A percentile compares a stretch with the other conserved stretches of the same genome.
phyloP scores from a whole-genome alignment of 129 eudicot genomes.

The Escallonia herrerae region DNA sequence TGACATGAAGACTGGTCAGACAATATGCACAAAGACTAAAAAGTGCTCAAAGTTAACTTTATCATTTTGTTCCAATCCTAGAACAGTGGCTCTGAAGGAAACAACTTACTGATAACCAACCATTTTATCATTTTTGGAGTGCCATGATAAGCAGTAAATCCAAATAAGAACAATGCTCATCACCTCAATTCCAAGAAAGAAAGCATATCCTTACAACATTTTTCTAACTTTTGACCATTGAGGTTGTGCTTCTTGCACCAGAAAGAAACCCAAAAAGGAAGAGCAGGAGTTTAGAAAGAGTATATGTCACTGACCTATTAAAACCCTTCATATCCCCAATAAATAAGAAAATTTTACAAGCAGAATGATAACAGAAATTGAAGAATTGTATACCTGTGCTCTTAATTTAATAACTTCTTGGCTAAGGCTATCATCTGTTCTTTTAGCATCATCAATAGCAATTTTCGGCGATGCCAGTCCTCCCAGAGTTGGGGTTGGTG shows the following conservation, averaged over 20 bases:
- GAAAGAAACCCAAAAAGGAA: background rate
- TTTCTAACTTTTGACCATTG: background rate
- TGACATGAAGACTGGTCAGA: slow-evolving; percentile 19
- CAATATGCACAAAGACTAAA: background rate
- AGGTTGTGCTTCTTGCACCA: background rate
- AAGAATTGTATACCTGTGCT: slow-evolving; percentile 58
- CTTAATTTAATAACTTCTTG: slow-evolving; percentile 71
- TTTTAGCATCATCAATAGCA: slow-evolving; percentile 51
- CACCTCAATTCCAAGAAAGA: background rate
- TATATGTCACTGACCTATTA: background rate
- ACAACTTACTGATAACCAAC: too few relatives aligned
- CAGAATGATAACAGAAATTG: slow-evolving; percentile 2
- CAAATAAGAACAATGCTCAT: background rate
- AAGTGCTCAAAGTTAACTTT: too few relatives aligned
- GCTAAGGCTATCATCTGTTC: slow-evolving; percentile 52
- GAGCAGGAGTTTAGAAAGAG: background rate
- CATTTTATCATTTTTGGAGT: too few relatives aligned
- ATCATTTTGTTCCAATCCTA: too few relatives aligned
- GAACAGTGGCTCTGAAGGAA: too few relatives aligned
- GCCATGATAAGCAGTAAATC: too few relatives aligned
- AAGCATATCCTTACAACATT: background rate
- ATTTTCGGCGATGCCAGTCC: slow-evolving; percentile 81
- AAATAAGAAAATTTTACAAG: slow-evolving; percentile 6
- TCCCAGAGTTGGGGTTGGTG: slow-evolving; percentile 92
- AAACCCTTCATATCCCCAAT: background rate